phyloP scores from a whole-genome alignment of 768 basidiomycete genomes.

The Pleurotus platypus region DNA sequence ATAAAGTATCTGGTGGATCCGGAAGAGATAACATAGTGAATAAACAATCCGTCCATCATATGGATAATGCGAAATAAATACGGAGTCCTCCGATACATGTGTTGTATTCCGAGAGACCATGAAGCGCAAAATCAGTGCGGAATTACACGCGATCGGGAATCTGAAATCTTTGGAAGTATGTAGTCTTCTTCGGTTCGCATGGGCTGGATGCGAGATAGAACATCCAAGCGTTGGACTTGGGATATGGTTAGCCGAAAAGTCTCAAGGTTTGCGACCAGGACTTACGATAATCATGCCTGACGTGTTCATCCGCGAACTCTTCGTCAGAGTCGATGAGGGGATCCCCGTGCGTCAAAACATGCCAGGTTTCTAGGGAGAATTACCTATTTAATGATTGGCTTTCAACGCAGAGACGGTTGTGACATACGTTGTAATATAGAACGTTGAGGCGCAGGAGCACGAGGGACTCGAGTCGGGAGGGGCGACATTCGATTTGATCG shows the following conservation, averaged over 20 bases:
- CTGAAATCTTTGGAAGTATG: neutral
- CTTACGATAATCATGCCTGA: slow-evolving; percentile 65
- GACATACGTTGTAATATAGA: slow-evolving; percentile 68
- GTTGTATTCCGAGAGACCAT: too few species aligned
- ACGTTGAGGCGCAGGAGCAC: slow-evolving; percentile 30
- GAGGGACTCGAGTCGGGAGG: slow-evolving; percentile 12
- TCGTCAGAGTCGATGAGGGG: slow-evolving; percentile 78
- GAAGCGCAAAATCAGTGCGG: neutral
- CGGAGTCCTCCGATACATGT: neutral
- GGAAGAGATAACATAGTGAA: slow-evolving; percentile 4
- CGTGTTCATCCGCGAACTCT: slow-evolving; percentile 60
- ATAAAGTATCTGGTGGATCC: neutral
- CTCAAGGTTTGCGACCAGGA: neutral
- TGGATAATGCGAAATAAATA: slow-evolving; percentile 2
- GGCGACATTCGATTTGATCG: slow-evolving; percentile 13
- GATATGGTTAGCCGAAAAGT: neutral
- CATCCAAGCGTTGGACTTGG: slow-evolving; percentile 2
- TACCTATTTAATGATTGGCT: slow-evolving; percentile 1
- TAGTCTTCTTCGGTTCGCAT: neutral
- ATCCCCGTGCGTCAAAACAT: slow-evolving; percentile 60
- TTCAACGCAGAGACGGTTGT: neutral
- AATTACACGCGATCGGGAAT: neutral
- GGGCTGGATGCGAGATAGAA: neutral
- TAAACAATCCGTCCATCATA: slow-evolving; percentile 8
- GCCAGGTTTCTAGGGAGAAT: slow-evolving; percentile 61